Evolutionary conservation across 768 basidiomycete genomes (phyloP), one percentile per base, ranked within the genome.

Genomic region (Amanita pseudoporphyria): DNA sequence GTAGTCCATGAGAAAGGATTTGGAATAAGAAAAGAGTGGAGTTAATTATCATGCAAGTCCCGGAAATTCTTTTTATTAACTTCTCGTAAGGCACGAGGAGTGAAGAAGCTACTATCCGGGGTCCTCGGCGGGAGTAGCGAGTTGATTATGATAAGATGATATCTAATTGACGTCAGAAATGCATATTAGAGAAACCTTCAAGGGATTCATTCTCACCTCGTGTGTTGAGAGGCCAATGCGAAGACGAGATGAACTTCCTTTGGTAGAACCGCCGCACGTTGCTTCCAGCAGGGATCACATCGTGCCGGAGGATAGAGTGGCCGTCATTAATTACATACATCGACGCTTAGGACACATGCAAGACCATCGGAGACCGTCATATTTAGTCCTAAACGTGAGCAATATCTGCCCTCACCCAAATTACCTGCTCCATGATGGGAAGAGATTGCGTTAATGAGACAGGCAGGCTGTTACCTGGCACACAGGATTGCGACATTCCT

Each of bases 1-100:
- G 68, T 87, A 87, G 68, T 86, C 85, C 75, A 77, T 77, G 48
- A 42, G 37, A 50, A 51, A 48, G 47, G 46, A 57, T 28, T 28
- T 49, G 38, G 52, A 51, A 53, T 42, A 39, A 26, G 37, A 16
- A 38, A 28, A 35, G 41, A 33, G 26, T 16, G 31, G 21, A 30
- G 40, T 24, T 22, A 19, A 43, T 28, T 16, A 12, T 22, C 16
- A 26, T 14, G 12, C 24, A 30, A 47, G 45, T 21, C 28, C 12
- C 28, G 3, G 13, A 30, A 16, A 13, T 22, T 16, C 35, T 47
- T 21, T 33, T 33, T 5, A 24, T 12, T 5, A 24, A 43, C 42
- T 40, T 18, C 19, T 39, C 5, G 39, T 12, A 32, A 19, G 22
- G 49, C 40, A 50, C 30, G 39, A 36, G 39, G 22, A 26, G 9